These are phyloP conservation scores for Debaryomyces udenii DNA, from an alignment of 1,139 yeast species.

Conservation along the genomic window DNA sequence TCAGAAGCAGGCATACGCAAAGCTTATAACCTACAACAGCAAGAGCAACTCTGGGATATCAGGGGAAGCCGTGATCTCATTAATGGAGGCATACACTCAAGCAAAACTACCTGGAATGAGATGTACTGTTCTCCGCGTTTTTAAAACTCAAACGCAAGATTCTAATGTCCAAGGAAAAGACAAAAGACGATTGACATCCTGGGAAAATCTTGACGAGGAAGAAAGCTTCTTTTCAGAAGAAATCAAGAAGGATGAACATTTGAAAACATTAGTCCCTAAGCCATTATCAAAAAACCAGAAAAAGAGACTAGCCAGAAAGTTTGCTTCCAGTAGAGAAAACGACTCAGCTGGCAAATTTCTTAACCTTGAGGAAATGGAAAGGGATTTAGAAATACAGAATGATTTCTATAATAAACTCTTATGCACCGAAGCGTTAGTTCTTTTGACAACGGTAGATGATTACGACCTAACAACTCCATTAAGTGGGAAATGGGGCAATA, in stretches of 20 bases:
- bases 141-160: conserved; percentile 11
- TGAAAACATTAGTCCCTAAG: conserved; percentile 18
- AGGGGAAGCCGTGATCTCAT: conserved; percentile 39
- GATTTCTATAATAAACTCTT: conserved; percentile 35
- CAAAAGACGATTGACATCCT: conserved; percentile 30
- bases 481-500: conserved; percentile 29
- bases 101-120: conserved; percentile 33
- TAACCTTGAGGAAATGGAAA: conserved; percentile 18
- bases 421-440: conserved; percentile 45
- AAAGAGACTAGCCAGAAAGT: conserved; percentile 35
- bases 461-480: conserved; percentile 42
- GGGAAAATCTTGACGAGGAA: conserved; percentile 37
- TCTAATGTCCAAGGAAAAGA: conserved; percentile 1
- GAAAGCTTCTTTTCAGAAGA: conserved; percentile 26
- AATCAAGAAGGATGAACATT: conserved; percentile 12
- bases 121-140: conserved; percentile 42
- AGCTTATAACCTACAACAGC: conserved; percentile 36
- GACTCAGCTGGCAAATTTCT: conserved; percentile 17
- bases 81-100: conserved; percentile 39
- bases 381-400: conserved; percentile 12
- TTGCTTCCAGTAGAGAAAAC: conserved; percentile 26
- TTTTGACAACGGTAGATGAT: conserved; percentile 37
- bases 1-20: conserved; percentile 41
- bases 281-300: conserved; percentile 40
- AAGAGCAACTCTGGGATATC: conserved; percentile 37